A percentile compares a stretch with the other conserved stretches of the same genome.
These are phyloP conservation scores for Agastache rugosa DNA, from an alignment of 257 asterid genomes.

Conservation along the genomic window DNA sequence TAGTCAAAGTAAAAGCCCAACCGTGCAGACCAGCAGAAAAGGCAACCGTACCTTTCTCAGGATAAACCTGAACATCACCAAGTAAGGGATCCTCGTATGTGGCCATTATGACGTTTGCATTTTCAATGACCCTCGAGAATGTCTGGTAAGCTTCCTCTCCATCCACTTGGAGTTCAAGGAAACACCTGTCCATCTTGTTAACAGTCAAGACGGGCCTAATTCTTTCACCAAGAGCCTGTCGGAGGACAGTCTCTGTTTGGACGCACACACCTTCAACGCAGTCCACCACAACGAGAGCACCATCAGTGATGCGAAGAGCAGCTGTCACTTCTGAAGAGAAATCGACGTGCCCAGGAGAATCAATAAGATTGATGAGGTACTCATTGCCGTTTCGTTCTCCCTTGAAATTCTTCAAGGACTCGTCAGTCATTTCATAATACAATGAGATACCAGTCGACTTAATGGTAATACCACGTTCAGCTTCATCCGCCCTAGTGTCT, in stretches of 20 bases:
- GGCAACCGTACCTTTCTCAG: conserved; percentile 53
- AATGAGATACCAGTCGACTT: conserved; percentile 63
- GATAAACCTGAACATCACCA: conserved; percentile 53
- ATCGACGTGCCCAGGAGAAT: conserved; percentile 27
- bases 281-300: conserved; percentile 45
- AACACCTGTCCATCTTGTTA: conserved; percentile 59
- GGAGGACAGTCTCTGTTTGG: conserved; percentile 29
- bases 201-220: conserved; percentile 54
- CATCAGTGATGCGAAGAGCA: conserved; percentile 32
- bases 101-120: conserved; percentile 57
- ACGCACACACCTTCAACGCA: conserved; percentile 34
- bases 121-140: conserved; percentile 52
- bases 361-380: conserved; percentile 31
- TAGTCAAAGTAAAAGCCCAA: conserved; percentile 51
- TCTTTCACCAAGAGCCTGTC: conserved; percentile 43
- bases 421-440: conserved; percentile 43
- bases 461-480: conserved; percentile 61
- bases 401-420: conserved; percentile 27
- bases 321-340: conserved; percentile 57
- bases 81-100: conserved; percentile 55
- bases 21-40: conserved; percentile 53
- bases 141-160: conserved; percentile 61
- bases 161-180: conserved; percentile 57
- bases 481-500: conserved; percentile 65
- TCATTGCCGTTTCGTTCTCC: conserved; percentile 17